Evolutionary conservation across 2,329 filamentous ascomycete genomes (phyloP).

Genomic region (Botryosphaeria dothidea): DNA sequence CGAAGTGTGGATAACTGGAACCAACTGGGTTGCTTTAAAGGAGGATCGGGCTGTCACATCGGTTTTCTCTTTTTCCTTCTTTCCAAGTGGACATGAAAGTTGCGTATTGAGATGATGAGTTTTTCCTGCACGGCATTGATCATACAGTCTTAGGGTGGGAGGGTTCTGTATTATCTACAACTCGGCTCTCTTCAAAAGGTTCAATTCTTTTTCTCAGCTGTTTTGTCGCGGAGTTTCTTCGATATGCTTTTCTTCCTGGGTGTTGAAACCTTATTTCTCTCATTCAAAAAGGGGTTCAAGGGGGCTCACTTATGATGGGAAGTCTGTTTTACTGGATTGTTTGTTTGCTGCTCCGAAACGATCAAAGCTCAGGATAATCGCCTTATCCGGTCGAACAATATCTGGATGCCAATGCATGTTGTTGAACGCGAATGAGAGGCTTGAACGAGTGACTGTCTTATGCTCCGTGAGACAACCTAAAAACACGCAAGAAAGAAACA

Average conservation of each 20-base stretch:
- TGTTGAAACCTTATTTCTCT: conserved; percentile 17
- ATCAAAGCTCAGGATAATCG: conserved; percentile 18
- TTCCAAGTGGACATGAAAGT: conserved; percentile 16
- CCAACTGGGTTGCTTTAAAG: conserved; percentile 10
- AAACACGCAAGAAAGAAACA: too few species aligned
- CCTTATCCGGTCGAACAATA: not conserved
- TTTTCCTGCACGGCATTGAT: conserved; percentile 1
- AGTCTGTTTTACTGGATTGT: conserved; percentile 11
- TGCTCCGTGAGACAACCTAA: not conserved
- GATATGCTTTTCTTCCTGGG: conserved; percentile 15
- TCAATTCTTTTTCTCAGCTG: conserved; percentile 18
- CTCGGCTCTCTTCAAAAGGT: conserved; percentile 21
- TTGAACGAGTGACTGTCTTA: not conserved
- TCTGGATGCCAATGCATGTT: conserved; percentile 12
- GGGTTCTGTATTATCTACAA: conserved; percentile 20
- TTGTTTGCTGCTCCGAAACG: conserved; percentile 5
- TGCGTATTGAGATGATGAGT: conserved; percentile 18
- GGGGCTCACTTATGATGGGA: conserved; percentile 14
- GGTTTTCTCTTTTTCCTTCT: conserved; percentile 13
- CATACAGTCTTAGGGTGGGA: conserved; percentile 9
- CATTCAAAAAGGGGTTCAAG: conserved; percentile 15
- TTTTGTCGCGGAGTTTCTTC: conserved; percentile 3
- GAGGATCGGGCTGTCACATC: conserved; percentile 9
- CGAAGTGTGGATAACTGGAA: conserved; percentile 19
- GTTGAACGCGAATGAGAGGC: conserved; percentile 1